These are phyloP conservation scores for Nakazawaea populi DNA, from an alignment of 805 yeast genomes.

Conservation along the genomic window DNA sequence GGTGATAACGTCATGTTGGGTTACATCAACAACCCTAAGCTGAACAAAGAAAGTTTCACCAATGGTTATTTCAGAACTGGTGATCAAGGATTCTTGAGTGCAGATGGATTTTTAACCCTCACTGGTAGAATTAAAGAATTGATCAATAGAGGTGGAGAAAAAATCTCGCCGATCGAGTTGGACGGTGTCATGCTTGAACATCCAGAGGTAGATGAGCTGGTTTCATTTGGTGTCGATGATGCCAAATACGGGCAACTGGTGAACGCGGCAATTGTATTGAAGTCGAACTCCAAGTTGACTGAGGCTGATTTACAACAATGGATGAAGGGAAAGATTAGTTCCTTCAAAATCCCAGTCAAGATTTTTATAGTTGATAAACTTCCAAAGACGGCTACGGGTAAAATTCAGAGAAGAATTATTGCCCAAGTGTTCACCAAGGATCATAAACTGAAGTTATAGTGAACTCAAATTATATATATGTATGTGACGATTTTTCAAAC, in stretches of 20 bases:
- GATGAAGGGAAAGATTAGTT: slow-evolving; percentile 40
- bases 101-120: slow-evolving; percentile 51
- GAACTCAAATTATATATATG: not conserved
- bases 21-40: slow-evolving; percentile 65
- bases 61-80: slow-evolving; percentile 69
- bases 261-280: slow-evolving; percentile 61
- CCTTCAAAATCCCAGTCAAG: slow-evolving; percentile 56
- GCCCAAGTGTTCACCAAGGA: slow-evolving; percentile 39
- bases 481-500: not conserved
- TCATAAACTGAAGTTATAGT: not conserved
- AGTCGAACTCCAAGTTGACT: slow-evolving; percentile 29
- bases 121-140: slow-evolving; percentile 72
- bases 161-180: slow-evolving; percentile 67
- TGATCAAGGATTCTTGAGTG: slow-evolving; percentile 62
- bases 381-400: slow-evolving; percentile 78
- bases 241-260: slow-evolving; percentile 67
- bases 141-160: slow-evolving; percentile 75
- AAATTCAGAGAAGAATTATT: slow-evolving; percentile 63
- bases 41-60: slow-evolving; percentile 51
- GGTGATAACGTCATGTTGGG: slow-evolving; percentile 71
- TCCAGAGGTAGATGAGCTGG: slow-evolving; percentile 65
- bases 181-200: slow-evolving; percentile 56
- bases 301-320: slow-evolving; percentile 41
- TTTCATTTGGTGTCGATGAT: slow-evolving; percentile 63
- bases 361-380: slow-evolving; percentile 52